A percentile compares a stretch with the other conserved stretches of the same genome.
Evolutionary conservation across 345 rosid species (phyloP).

Genomic region (Reutealis trisperma): DNA sequence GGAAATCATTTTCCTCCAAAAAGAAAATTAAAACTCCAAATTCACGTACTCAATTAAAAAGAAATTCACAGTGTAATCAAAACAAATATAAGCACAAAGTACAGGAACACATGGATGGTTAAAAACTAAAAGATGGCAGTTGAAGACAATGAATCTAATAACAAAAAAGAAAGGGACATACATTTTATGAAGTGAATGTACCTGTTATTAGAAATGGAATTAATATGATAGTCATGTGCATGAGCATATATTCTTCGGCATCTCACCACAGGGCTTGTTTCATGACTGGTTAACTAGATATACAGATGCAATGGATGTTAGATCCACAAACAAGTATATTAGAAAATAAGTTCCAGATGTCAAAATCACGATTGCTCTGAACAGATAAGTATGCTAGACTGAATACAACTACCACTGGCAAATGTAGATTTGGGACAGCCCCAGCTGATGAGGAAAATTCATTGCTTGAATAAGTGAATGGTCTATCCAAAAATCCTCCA

Average conservation of each 20-base stretch:
- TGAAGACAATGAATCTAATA: conserved; percentile 7
- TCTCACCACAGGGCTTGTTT: conserved; percentile 75
- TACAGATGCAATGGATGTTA: conserved; percentile 6
- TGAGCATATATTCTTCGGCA: conserved; percentile 93
- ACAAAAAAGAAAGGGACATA: background rate
- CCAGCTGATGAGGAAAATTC: conserved; percentile 61
- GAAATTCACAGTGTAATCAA: background rate
- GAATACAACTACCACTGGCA: conserved; percentile 89
- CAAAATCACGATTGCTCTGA: background rate
- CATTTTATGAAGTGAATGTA: background rate
- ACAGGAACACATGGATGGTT: background rate
- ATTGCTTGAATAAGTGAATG: conserved; percentile 35
- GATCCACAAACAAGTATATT: background rate
- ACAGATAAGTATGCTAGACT: conserved; percentile 19
- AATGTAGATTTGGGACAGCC: conserved; percentile 66
- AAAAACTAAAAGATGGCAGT: background rate
- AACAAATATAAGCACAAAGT: background rate
- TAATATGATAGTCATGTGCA: conserved; percentile 58
- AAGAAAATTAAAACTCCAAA: background rate
- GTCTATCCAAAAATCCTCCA: conserved; percentile 53
- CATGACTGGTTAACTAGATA: conserved; percentile 74
- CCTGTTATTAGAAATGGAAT: conserved; percentile 68
- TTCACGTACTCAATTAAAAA: background rate
- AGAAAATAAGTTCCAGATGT: conserved; percentile 1
- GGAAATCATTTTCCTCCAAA: background rate